phyloP scores from a whole-genome alignment of 2,329 filamentous ascomycete species.

The Aspergillus pseudotamarii region DNA sequence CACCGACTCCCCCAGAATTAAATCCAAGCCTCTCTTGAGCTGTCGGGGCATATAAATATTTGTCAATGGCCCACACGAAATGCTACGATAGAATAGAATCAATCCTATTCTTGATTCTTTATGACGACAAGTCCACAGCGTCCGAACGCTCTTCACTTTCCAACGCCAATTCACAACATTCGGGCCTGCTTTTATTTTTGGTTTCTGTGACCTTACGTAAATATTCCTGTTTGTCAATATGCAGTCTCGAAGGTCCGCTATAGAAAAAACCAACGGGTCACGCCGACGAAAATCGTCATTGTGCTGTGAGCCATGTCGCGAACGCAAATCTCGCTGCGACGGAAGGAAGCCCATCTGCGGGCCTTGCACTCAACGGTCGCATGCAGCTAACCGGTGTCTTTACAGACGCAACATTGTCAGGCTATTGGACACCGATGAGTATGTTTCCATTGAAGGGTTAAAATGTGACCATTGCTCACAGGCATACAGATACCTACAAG shows the following conservation, averaged over 20 bases:
- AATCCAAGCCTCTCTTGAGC: neutral
- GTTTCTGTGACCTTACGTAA: neutral
- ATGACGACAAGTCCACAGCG: neutral
- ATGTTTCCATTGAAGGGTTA: constrained; percentile 18
- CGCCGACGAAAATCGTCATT: constrained; percentile 7
- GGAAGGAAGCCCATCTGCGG: constrained; percentile 48
- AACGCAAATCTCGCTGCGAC: constrained; percentile 5
- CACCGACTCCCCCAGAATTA: neutral
- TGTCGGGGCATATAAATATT: neutral
- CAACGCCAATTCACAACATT: neutral
- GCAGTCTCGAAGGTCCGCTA: neutral
- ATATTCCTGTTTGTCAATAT: neutral
- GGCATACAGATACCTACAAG: constrained; percentile 12
- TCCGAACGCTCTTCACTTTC: neutral
- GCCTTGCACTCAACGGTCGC: constrained; percentile 41
- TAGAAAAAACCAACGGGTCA: neutral
- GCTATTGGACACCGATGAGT: constrained; percentile 41
- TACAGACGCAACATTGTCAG: constrained; percentile 43
- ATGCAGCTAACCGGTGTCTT: constrained; percentile 39
- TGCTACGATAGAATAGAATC: neutral
- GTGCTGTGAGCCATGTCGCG: constrained; percentile 8
- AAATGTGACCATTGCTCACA: neutral
- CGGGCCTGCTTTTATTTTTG: neutral
- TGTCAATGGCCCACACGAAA: neutral
- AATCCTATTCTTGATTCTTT: neutral